These are phyloP conservation scores for Lithospermum erythrorhizon DNA, from an alignment of 257 asterid genomes.

Conservation along the genomic window DNA sequence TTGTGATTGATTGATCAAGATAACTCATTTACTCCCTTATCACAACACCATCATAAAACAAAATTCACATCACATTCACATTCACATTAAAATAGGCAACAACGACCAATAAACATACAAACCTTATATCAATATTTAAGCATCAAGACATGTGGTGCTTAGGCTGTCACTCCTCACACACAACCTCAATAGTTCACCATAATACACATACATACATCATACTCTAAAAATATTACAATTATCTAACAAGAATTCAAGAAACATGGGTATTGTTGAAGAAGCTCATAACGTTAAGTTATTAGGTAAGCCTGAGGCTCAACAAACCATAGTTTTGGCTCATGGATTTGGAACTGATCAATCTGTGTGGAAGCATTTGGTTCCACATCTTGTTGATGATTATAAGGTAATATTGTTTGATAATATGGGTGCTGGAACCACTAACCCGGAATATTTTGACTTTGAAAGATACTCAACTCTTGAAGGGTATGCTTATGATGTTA, in stretches of 20 bases:
- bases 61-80: no score
- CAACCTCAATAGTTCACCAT: neutral
- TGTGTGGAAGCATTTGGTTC: slow-evolving; percentile 58
- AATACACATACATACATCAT: neutral
- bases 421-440: slow-evolving; percentile 75
- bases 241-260: neutral
- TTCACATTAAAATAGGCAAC: no score
- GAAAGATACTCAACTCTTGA: slow-evolving; percentile 56
- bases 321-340: slow-evolving; percentile 47
- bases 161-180: neutral
- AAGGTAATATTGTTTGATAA: slow-evolving; percentile 45
- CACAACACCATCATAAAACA: no score
- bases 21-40: no score
- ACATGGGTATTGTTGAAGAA: slow-evolving; percentile 46
- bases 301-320: slow-evolving; percentile 32
- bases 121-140: neutral
- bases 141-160: neutral
- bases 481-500: slow-evolving; percentile 54
- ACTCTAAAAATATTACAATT: neutral
- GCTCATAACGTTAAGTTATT: slow-evolving; percentile 69
- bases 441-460: slow-evolving; percentile 74
- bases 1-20: no score
- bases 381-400: slow-evolving; percentile 48
- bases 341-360: slow-evolving; percentile 80
- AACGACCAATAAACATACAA: no score